Conservation (phyloP, 805 yeast genomes). For the Grigorovia jiainica region DNA sequence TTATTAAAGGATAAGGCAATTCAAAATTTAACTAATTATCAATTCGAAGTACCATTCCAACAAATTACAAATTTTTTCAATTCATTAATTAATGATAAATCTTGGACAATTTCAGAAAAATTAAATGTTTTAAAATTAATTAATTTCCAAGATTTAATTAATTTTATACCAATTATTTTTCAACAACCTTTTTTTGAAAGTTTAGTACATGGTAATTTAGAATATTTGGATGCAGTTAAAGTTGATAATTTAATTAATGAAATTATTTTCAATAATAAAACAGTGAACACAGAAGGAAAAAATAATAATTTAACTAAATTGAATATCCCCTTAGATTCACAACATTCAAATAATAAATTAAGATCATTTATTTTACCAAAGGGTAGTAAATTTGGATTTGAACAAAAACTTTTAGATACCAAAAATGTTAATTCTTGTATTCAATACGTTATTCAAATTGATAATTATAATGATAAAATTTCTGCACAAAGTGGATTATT, state of each 20-base stretch:
- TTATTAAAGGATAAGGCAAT: constrained; percentile 53
- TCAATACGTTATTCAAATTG: constrained; percentile 67
- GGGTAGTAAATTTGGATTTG: constrained; percentile 36
- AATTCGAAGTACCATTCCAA: constrained; percentile 65
- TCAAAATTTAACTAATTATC: constrained; percentile 59
- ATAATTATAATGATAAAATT: constrained; percentile 35
- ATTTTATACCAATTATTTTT: constrained; percentile 44
- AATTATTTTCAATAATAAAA: neutral
- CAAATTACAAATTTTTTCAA: constrained; percentile 61
- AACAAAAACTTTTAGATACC: constrained; percentile 46
- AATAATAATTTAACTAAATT: neutral
- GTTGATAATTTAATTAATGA: constrained; percentile 29
- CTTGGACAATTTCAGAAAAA: constrained; percentile 59
- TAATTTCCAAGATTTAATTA: constrained; percentile 39
- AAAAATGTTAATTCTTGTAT: constrained; percentile 77
- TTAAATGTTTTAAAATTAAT: constrained; percentile 38
- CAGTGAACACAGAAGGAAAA: neutral
- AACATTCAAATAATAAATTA: constrained; percentile 21
- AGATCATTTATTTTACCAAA: constrained; percentile 36
- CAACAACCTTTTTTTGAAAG: constrained; percentile 59
- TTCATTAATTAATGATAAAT: constrained; percentile 58
- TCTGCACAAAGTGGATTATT: constrained; percentile 53
- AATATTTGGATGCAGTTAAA: constrained; percentile 41
- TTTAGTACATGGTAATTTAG: constrained; percentile 69
- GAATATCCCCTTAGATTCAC: constrained; percentile 7